Percentiles rank a stretch among this genome's conserved stretches.
These are phyloP conservation scores for Curvularia verruculosa DNA, from an alignment of 2,329 filamentous ascomycete genomes.

Conservation along the genomic window DNA sequence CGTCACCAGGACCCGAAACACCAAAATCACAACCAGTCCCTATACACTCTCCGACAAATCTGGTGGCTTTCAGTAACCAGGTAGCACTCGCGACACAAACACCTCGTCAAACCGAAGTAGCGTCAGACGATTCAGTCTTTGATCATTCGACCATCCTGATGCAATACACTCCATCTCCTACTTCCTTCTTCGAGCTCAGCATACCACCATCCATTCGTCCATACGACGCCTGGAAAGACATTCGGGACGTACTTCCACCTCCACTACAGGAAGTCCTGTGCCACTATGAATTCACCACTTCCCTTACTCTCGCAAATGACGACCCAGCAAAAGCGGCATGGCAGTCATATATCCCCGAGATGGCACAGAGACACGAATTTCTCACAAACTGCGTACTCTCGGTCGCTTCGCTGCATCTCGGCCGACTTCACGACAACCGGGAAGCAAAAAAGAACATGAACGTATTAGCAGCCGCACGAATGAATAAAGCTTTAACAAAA, in stretches of 20 bases:
- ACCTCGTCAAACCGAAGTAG: conserved; percentile 19
- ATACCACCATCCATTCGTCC: conserved; percentile 33
- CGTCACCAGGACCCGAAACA: conserved; percentile 8
- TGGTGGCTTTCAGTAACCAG: conserved; percentile 11
- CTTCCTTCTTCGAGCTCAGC: conserved; percentile 14
- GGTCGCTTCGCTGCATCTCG: conserved; percentile 55
- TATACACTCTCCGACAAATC: conserved; percentile 6
- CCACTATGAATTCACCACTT: conserved; percentile 45
- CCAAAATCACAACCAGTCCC: neutral
- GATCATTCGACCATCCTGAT: neutral
- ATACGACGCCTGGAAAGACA: conserved; percentile 39
- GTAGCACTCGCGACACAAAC: conserved; percentile 16
- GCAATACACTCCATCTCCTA: neutral
- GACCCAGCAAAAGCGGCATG: conserved; percentile 43
- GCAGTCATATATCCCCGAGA: conserved; percentile 41
- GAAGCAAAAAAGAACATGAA: conserved; percentile 34
- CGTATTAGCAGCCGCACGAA: conserved; percentile 37
- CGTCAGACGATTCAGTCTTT: conserved; percentile 5
- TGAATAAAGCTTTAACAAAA: conserved; percentile 42
- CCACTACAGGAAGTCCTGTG: conserved; percentile 36
- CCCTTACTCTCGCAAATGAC: conserved; percentile 37
- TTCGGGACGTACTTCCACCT: conserved; percentile 32
- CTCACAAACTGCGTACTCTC: conserved; percentile 55
- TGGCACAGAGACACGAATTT: conserved; percentile 53
- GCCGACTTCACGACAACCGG: conserved; percentile 43